A percentile compares a stretch with the other conserved stretches of the same genome.
These are phyloP conservation scores for Clitopilus hobsonii DNA, from an alignment of 768 basidiomycete species.

Conservation along the genomic window DNA sequence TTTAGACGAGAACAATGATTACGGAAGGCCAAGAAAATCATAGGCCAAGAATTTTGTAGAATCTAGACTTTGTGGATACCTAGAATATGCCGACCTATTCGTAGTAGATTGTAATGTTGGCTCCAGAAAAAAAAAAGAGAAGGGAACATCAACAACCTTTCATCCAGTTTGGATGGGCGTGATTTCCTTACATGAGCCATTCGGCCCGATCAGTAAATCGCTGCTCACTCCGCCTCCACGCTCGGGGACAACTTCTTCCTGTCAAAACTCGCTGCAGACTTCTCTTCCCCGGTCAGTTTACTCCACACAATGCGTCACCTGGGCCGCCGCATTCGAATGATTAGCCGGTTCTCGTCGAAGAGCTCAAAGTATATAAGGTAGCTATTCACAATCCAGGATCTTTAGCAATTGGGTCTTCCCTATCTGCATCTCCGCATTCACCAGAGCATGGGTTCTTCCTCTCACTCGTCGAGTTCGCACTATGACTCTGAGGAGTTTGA, in stretches of 20 bases:
- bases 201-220: neutral
- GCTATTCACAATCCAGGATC: neutral
- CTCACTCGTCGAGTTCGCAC: neutral
- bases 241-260: neutral
- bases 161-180: neutral
- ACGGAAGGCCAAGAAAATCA: neutral
- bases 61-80: neutral
- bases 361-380: too few species aligned
- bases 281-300: neutral
- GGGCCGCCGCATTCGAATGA: neutral
- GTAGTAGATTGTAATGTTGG: neutral
- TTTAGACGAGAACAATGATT: slow-evolving; percentile 18
- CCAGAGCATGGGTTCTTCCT: neutral
- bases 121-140: too few species aligned
- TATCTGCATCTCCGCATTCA: neutral
- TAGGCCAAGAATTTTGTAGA: neutral
- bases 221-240: neutral
- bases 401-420: neutral
- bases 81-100: neutral
- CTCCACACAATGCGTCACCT: neutral
- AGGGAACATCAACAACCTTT: too few species aligned
- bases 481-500: slow-evolving; percentile 17
- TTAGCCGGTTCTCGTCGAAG: too few species aligned
- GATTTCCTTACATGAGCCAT: neutral
- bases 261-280: neutral